Base-by-base conservation (phyloP, 169 alveolate species). In the Babesia bovis region DNA sequence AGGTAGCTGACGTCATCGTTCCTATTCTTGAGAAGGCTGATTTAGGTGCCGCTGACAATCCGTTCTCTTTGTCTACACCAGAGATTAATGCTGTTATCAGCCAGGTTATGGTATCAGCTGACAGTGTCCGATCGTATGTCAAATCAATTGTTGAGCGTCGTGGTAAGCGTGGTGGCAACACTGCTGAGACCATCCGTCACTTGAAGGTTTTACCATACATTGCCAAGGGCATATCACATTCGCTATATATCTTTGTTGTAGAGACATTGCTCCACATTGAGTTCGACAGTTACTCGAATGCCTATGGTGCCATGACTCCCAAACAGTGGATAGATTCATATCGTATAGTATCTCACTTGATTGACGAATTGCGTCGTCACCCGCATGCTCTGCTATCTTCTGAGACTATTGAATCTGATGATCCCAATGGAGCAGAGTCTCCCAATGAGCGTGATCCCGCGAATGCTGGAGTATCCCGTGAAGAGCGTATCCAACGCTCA, bases 151-250 rank as follows among this genome's bases (percentile, higher is more conserved):
- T 92, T 6, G 96, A 91, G 66, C 93, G 87, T 60, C 84, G 97
- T 32, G 97, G 97, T 13, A 88, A 93, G 55, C 76, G 94, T 25
- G 97, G 97, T 19, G 92, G 91, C 30, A 95, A 93, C 59, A 91
- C 89, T 26, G 87, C 82, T 66, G 96, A 93, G 47, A 93, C 94
- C 41, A 90, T 91, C 52, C 73, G 92, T 42, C 82, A 93, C 23
- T 67, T 93, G 50, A 86, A 92, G 67, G 82, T 86, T 17, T 84
- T 93, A 30, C 92, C 94, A 23, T 95, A 93, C 58, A 83, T 92
- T 44, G 92, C 95, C 41, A 91, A 87, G 61, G 84, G 85, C 17
- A 69, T 87, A 15, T 90, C 94, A 13, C 87, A 85, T 21, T 83
- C 89, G 59, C 85, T 92, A 17, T 90, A 90, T 44, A 82, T 93